phyloP scores from a whole-genome alignment of 306 rosid genomes.

The Acmispon strigosus region DNA sequence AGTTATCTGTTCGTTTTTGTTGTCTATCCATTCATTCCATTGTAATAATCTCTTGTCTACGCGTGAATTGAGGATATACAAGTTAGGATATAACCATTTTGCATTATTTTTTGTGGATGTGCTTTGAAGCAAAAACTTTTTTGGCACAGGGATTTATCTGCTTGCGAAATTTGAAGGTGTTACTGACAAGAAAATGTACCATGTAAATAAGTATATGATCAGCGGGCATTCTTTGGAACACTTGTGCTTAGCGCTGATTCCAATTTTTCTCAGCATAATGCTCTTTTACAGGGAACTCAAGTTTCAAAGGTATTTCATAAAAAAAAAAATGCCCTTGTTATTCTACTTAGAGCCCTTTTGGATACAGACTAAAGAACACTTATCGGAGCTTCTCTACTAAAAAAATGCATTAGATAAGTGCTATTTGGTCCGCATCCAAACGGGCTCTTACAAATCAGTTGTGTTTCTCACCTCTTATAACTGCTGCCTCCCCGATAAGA shows the following conservation, averaged over 20 bases:
- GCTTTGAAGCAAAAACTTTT: neutral
- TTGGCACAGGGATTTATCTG: slow-evolving; percentile 41
- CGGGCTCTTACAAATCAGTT: neutral
- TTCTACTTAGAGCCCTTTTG: neutral
- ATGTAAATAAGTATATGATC: slow-evolving; percentile 31
- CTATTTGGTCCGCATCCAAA: no score
- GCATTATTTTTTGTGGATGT: neutral
- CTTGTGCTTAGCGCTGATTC: slow-evolving; percentile 43
- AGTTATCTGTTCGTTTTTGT: neutral
- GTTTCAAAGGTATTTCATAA: slow-evolving; percentile 37
- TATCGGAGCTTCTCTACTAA: no score
- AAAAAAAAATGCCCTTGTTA: slow-evolving; percentile 6
- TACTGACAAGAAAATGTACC: slow-evolving; percentile 45
- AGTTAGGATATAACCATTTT: neutral
- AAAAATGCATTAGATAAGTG: no score
- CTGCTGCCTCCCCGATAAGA: neutral
- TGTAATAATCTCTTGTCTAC: no score
- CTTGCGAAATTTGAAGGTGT: slow-evolving; percentile 50
- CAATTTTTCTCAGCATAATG: slow-evolving; percentile 51
- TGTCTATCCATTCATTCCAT: no score
- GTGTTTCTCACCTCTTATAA: neutral
- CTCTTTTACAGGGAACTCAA: slow-evolving; percentile 40
- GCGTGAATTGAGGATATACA: neutral
- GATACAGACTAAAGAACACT: no score
- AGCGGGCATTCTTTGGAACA: slow-evolving; percentile 57